phyloP scores from a whole-genome alignment of 129 eudicot genomes.

The Flaveria brownii region DNA sequence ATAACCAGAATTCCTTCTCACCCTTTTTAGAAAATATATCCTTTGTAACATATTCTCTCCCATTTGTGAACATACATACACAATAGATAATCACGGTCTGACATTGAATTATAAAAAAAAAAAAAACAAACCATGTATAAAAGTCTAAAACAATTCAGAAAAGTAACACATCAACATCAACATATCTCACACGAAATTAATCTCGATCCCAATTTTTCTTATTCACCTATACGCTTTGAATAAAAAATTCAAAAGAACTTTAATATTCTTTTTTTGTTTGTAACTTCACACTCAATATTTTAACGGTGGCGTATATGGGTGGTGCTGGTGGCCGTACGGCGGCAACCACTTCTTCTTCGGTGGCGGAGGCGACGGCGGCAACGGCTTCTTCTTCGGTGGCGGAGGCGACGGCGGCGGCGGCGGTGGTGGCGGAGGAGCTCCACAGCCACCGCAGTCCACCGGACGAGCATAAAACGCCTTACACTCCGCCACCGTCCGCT shows the following conservation, averaged over 20 bases:
- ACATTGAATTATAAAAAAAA: neutral
- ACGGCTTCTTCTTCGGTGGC: constrained; percentile 24
- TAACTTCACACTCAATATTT: constrained; percentile 16
- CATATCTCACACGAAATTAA: constrained; percentile 41
- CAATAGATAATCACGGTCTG: constrained; percentile 19
- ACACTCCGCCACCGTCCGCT: constrained; percentile 54
- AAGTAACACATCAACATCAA: constrained; percentile 35
- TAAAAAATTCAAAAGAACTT: constrained; percentile 21
- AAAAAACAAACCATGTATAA: neutral
- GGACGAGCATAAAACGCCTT: constrained; percentile 61
- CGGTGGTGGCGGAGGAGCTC: constrained; percentile 43
- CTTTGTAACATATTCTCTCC: too few species aligned
- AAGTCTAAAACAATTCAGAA: constrained; percentile 15
- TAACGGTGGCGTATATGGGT: constrained; percentile 24
- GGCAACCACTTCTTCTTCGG: constrained; percentile 31
- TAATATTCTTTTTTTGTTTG: neutral
- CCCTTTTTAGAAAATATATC: too few species aligned
- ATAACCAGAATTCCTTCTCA: too few species aligned
- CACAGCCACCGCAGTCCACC: constrained; percentile 61
- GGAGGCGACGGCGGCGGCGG: constrained; percentile 33
- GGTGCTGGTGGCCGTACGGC: constrained; percentile 16
- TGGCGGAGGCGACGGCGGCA: constrained; percentile 26
- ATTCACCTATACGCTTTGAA: constrained; percentile 27
- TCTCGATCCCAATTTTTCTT: constrained; percentile 20
- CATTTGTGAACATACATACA: neutral